Evolutionary conservation across 345 rosid species (phyloP), one percentile per base, ranked within the genome.

Genomic region (Noccaea bulbosa): DNA sequence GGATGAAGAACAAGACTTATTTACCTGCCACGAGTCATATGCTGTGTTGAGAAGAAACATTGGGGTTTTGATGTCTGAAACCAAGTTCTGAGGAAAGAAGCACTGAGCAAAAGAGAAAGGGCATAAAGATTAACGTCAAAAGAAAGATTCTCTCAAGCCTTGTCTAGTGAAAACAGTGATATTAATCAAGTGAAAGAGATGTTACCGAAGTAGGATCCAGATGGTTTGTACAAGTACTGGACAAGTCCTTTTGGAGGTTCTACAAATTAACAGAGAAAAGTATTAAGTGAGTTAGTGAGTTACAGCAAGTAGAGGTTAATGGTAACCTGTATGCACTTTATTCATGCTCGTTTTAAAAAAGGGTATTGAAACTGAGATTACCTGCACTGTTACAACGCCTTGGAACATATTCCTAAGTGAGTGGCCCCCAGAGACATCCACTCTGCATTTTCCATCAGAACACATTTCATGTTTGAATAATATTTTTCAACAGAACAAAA

Each of bases 11-110:
- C 34, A 44, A 11, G 50, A 56, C 2, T 48, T 1, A 46, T 58
- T 78, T 27, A 91, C 97, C 96, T 91, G 96, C 97, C 97, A 89
- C 0, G 78, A 61, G 73, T 91, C 97, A 41, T 91, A 91, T 14
- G 96, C 96, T 62, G 96, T 79, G 72, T 91, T 91, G 74, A 91
- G 84, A 73, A 91, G 80, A 73, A 89, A 89, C 77, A 87, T 65
- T 5, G 97, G 96, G 12, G 97, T 85, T 78, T 84, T 84, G 30
- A 91, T 80, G 69, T 75, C 76, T 32, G 83, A 81, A 12, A 91
- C 77, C 71, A 84, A 57, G 78, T 89, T 87, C 78, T 91, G 93
- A 5, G 97, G 93, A 80, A 91, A 91, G 84, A 91, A 91, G 85
- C 97, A 91, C 93, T 91, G 75, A 17, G 32, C 39, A 48, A 65